These are phyloP conservation scores for Talaromyces pinophilus DNA, from an alignment of 2,329 filamentous ascomycete species.

Conservation along the genomic window DNA sequence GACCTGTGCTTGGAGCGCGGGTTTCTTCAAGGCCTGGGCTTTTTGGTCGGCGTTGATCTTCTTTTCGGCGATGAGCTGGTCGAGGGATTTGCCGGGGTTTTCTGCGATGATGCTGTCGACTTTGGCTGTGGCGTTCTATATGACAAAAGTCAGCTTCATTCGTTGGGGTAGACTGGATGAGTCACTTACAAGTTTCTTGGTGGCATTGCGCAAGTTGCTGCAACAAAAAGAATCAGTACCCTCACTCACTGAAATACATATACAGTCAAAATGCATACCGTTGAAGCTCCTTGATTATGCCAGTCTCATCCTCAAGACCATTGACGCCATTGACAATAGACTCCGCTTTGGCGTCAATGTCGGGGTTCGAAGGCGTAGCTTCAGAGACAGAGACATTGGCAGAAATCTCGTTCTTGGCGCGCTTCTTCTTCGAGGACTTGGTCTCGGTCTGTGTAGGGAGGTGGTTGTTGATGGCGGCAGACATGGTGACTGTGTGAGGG, in stretches of 20 bases:
- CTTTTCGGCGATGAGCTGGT: conserved; percentile 62
- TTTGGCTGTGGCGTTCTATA: conserved; percentile 59
- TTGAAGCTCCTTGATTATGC: conserved; percentile 83
- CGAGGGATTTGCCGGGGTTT: conserved; percentile 60
- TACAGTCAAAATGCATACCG: conserved; percentile 62
- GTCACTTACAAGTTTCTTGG: conserved; percentile 84
- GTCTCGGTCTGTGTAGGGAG: conserved; percentile 61
- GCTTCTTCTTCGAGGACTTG: conserved; percentile 69
- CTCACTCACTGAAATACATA: background rate
- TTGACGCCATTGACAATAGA: conserved; percentile 51
- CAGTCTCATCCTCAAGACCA: conserved; percentile 62
- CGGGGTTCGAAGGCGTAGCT: conserved; percentile 29
- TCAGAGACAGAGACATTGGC: conserved; percentile 41
- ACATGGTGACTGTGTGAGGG: conserved; percentile 52
- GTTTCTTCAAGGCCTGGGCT: conserved; percentile 64
- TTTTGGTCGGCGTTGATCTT: conserved; percentile 68
- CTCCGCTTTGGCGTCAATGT: conserved; percentile 34
- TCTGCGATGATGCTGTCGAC: conserved; percentile 62
- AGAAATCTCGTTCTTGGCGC: conserved; percentile 49
- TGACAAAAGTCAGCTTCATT: background rate
- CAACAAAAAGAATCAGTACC: conserved; percentile 10
- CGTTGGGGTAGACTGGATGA: background rate
- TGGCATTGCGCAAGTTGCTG: conserved; percentile 86
- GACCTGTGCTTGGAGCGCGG: conserved; percentile 58
- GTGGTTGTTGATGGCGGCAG: conserved; percentile 64